Base-by-base conservation (phyloP, 2,329 filamentous ascomycete species). In the Diaporthe capsici region DNA sequence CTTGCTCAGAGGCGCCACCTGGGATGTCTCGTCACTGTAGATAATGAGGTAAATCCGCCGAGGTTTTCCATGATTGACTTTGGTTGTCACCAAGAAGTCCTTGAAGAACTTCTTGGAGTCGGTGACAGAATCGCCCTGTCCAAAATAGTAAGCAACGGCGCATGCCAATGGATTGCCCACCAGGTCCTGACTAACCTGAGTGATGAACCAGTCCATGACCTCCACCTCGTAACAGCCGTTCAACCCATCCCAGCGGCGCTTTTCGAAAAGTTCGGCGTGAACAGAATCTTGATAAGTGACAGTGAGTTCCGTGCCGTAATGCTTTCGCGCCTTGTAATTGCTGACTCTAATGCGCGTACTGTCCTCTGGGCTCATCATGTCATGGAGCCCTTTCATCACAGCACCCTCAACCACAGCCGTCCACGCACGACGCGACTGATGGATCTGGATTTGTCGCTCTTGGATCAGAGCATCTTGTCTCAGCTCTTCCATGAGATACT, bases 361-460 rank as follows among this genome's bases (percentile, higher is more conserved):
- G 15, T 80, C 78, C 12, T 83, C 82, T 0, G 84, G 83, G 1
- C 81, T 80, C 42, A 79, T 80, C 39, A 79, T 80, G 28, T 83
- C 81, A 1, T 84, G 83, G 2, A 89, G 80, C 1, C 87, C 87
- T 78, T 87, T 88, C 83, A 88, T 87, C 7, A 87, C 86, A 20
- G 89, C 88, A 9, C 89, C 89, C 47, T 86, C 86, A 2, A 88
- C 87, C 8, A 90, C 87, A 1, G 88, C 86, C 1, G 84, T 83
- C 88, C 88, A 90, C 4, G 87, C 85, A 75, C 86, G 86, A 20
- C 85, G 82, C 0, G 88, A 88, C 71, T 88, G 87, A 70, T 90
- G 80, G 39, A 90, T 84, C 39, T 86, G 81, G 10, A 86, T 83
- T 7, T 37, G 22, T 3, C 63, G 25, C 2, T 49, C 25, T 51